phyloP scores from a whole-genome alignment of 805 yeast genomes.

The Brettanomyces sp. region DNA sequence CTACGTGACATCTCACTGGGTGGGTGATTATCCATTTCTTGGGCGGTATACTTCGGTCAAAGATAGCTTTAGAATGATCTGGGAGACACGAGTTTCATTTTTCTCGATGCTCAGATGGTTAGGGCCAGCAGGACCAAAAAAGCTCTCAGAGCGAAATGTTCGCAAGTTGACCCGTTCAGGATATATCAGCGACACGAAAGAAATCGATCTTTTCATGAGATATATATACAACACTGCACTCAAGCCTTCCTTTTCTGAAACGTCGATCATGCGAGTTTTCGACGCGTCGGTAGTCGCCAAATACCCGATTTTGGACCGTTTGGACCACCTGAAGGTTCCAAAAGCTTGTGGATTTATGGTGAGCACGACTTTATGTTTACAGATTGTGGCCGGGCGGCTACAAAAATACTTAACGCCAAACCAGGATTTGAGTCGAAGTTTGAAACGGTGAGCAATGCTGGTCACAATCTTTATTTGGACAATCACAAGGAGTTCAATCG shows the following conservation, averaged over 20 bases:
- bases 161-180: slow-evolving; percentile 21
- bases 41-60: slow-evolving; percentile 37
- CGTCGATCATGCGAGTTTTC: slow-evolving; percentile 35
- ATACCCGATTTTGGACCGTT: slow-evolving; percentile 56
- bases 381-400: slow-evolving; percentile 44
- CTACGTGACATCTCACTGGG: slow-evolving; percentile 32
- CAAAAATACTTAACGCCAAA: slow-evolving; percentile 14
- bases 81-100: slow-evolving; percentile 33
- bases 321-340: slow-evolving; percentile 23
- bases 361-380: slow-evolving; percentile 69
- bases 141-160: slow-evolving; percentile 20
- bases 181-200: slow-evolving; percentile 14
- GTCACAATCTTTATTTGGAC: slow-evolving; percentile 72
- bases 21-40: slow-evolving; percentile 34
- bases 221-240: slow-evolving; percentile 26
- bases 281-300: slow-evolving; percentile 54
- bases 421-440: slow-evolving; percentile 22
- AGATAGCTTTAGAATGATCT: slow-evolving; percentile 26
- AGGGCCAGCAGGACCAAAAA: slow-evolving; percentile 28
- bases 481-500: slow-evolving; percentile 47
- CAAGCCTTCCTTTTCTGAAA: slow-evolving; percentile 25
- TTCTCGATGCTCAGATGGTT: slow-evolving; percentile 40
- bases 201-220: slow-evolving; percentile 21
- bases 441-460: slow-evolving; percentile 43
- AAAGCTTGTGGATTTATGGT: slow-evolving; percentile 49